These are phyloP conservation scores for Talaromyces piceae DNA, from an alignment of 2,329 filamentous ascomycete genomes.

Conservation along the genomic window DNA sequence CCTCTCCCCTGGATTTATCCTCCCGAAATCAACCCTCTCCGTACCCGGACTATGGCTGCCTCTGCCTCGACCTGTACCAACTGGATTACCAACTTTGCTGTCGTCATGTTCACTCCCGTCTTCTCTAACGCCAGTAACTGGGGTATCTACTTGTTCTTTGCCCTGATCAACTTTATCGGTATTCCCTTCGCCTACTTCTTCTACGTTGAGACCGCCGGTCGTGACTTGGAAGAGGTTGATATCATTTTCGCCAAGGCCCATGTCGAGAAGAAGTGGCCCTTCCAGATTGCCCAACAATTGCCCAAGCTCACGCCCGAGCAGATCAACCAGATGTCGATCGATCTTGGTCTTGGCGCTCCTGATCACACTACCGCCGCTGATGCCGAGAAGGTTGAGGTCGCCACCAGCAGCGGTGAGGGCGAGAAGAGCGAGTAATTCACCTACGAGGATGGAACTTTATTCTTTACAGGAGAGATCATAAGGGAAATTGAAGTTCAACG, in stretches of 20 bases:
- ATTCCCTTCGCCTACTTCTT: slow-evolving; percentile 25
- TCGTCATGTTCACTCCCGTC: slow-evolving; percentile 27
- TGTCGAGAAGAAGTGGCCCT: slow-evolving; percentile 13
- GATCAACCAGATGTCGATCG: neutral
- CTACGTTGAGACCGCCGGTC: slow-evolving; percentile 23
- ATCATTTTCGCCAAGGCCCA: slow-evolving; percentile 20
- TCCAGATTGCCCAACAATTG: slow-evolving; percentile 17
- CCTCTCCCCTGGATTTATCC: slow-evolving; percentile 50
- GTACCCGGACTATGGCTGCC: slow-evolving; percentile 47
- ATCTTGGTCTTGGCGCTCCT: neutral
- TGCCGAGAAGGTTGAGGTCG: slow-evolving; percentile 3
- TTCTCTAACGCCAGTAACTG: slow-evolving; percentile 22
- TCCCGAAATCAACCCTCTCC: slow-evolving; percentile 44
- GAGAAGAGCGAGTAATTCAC: too few relatives aligned
- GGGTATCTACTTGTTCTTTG: slow-evolving; percentile 28
- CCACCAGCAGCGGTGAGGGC: neutral
- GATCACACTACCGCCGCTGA: neutral
- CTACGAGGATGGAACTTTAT: too few relatives aligned
- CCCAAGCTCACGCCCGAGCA: slow-evolving; percentile 10
- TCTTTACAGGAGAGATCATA: neutral
- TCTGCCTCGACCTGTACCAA: slow-evolving; percentile 43
- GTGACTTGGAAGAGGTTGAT: slow-evolving; percentile 26
- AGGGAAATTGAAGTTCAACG: neutral
- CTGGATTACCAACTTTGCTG: slow-evolving; percentile 45
- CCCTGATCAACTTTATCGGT: slow-evolving; percentile 18